Base-by-base conservation (phyloP, 164 flowering plant species). In the Amborella trichopoda region DNA sequence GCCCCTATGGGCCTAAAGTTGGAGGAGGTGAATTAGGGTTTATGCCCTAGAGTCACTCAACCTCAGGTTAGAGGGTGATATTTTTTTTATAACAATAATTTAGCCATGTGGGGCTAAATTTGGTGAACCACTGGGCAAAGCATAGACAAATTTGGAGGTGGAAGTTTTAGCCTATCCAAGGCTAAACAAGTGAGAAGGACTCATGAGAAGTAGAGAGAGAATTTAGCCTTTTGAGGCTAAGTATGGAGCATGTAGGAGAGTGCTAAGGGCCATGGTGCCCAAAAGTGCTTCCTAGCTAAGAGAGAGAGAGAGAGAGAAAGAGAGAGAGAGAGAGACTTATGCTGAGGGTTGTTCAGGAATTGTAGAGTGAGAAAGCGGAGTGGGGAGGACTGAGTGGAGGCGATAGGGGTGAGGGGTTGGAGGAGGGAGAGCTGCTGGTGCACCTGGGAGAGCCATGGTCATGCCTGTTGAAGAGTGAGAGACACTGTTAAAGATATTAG, bases 391-490 rank as follows among this genome's bases (percentile, higher is more conserved):
- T 16, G 41, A 38, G 16, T 38, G 41, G 49, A 55, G 48, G 64
- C 72, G 69, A 53, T 72, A 83, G 53, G 72, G 82, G 64, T 75
- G 82, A 38, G 91, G 72, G 41, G 80, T 62, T 41, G 82, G 71
- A 17, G 83, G 76, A 45, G 62, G 88, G 16, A 61, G 54, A 33
- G 59, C 32, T 54, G 67, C n/a, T n/a, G n/a, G n/a, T n/a, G n/a
- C 60, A 47, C 61, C 45, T n/a, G 60, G 26, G 39, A 75, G 75
- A 52, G 80, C 75, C 87, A 75, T 67, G 59, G 66, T 83, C 71
- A 89, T 69, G 85, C 97, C 97, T 89, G 95, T 53, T 80, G 81
- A 72, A 79, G 71, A 78, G 83, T 72, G 72, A 85, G 76, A 59
- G 79, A 81, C 70, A 88, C 94, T 88, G 89, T 79, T 78, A 81